Evolutionary conservation across 176 grass and related monocot species (phyloP).

Genomic region (Zoysia japonica): DNA sequence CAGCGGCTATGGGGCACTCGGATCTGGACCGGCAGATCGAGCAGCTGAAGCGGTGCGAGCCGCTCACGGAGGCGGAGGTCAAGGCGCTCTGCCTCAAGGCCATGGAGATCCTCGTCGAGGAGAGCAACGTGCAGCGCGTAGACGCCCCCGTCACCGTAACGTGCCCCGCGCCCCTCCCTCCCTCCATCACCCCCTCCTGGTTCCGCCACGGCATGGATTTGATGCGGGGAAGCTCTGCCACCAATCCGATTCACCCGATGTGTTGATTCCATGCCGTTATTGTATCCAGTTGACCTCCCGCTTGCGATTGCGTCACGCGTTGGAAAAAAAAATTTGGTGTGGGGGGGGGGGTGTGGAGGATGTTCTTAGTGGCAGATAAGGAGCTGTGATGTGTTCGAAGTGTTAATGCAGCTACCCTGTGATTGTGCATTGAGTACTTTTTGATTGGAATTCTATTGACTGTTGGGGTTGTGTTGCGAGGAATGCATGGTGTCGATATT

Average conservation of each 20-base stretch:
- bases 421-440: background rate
- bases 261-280: background rate
- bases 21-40: slow-evolving; percentile 99
- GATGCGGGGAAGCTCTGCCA: background rate
- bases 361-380: background rate
- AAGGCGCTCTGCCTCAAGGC: slow-evolving; percentile 98
- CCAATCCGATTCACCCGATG: background rate
- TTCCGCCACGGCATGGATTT: background rate
- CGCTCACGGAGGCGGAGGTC: slow-evolving; percentile 90
- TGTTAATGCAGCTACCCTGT: background rate
- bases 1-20: slow-evolving; percentile 52
- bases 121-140: slow-evolving; percentile 97
- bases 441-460: background rate
- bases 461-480: background rate
- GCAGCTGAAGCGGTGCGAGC: slow-evolving; percentile 97
- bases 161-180: background rate
- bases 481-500: background rate
- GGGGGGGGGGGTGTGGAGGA: too few species aligned
- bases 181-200: background rate
- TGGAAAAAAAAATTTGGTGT: background rate
- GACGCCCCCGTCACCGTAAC: slow-evolving; percentile 96
- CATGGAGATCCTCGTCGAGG: slow-evolving; percentile 99
- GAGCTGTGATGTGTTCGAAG: background rate
- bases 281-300: background rate
- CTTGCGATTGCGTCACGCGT: background rate